A percentile compares a stretch with the other conserved stretches of the same genome.
These are phyloP conservation scores for Xerophyta viscosa DNA, from an alignment of 106 monocot genomes.

Conservation along the genomic window DNA sequence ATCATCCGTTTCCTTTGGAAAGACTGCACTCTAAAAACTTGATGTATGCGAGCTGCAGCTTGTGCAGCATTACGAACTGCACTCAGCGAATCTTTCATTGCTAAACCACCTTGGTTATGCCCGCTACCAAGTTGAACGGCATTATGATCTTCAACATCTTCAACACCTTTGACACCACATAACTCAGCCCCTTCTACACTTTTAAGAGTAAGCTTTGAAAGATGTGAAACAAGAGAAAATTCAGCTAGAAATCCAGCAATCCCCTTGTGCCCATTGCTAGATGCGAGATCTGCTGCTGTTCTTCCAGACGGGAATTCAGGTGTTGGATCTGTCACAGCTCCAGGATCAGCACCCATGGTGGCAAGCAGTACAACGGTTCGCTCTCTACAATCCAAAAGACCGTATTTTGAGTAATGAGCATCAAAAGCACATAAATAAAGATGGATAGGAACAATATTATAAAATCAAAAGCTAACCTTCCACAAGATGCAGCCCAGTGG, in stretches of 20 bases:
- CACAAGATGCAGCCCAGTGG: constrained; percentile 92
- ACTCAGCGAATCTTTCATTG: constrained; percentile 58
- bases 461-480: constrained; percentile 39
- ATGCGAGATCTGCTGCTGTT: constrained; percentile 95
- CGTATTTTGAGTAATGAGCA: neutral
- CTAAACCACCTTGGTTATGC: constrained; percentile 29
- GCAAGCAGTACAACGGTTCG: constrained; percentile 56
- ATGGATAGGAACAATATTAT: neutral
- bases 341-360: constrained; percentile 56
- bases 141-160: constrained; percentile 26
- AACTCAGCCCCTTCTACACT: constrained; percentile 25
- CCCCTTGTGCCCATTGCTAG: constrained; percentile 87
- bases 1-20: constrained; percentile 80
- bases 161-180: constrained; percentile 19
- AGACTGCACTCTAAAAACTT: constrained; percentile 80
- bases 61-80: constrained; percentile 81
- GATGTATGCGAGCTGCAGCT: constrained; percentile 83
- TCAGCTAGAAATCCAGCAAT: constrained; percentile 96
- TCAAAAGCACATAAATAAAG: neutral
- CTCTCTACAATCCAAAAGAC: constrained; percentile 45
- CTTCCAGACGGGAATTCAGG: constrained; percentile 72
- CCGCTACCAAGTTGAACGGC: constrained; percentile 13
- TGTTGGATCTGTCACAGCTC: constrained; percentile 78
- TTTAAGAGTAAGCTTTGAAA: constrained; percentile 62
- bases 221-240: constrained; percentile 69